Evolutionary conservation across 306 rosid genomes (phyloP), one percentile per base, ranked within the genome.

Genomic region (Trifolium fragiferum): DNA sequence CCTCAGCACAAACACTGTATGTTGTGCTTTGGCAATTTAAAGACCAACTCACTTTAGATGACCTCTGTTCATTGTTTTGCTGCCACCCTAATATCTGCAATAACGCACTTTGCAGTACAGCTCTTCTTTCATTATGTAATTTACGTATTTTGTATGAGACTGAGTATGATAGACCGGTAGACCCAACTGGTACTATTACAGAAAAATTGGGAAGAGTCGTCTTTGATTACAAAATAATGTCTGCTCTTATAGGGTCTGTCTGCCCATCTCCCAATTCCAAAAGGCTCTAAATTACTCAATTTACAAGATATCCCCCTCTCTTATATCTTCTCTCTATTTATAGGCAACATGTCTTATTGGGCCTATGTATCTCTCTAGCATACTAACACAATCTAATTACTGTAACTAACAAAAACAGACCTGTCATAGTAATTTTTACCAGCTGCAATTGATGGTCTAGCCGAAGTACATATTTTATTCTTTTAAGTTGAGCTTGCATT

Each of bases 101-200:
- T 8, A 20, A 13, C 11, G 25, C 59, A 61, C 47, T 33, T 49
- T 38, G 49, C 4, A 49, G 55, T 13, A 15, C 62, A n/a, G 38
- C 44, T 59, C 61, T 68, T 20, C 72, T 33, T 40, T 77, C n/a
- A 30, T 23, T 33, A 44, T 77, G 49, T 77, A 14, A 32, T 58
- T 60, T 35, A 15, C 53, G 30, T 32, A 21, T 21, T 23, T 23
- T 21, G 41, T 51, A n/a, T 7, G 8, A 47, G 9, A 47, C 53
- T 46, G 53, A 15, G 19, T 47, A 47, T 47, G n/a, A 15, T 47
- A 46, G 21, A 6, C n/a, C n/a, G 25, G 2, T 23, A 25, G 30
- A 25, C 58, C 59, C 59, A 53, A 19, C 13, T 19, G 59, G 30
- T 20, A 53, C 10, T 20, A 19, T 53, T 53, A 53, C 13, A 8